Evolutionary conservation across 2,329 filamentous ascomycete genomes (phyloP), one percentile per base, ranked within the genome.

Genomic region (Fusarium fracticaudum): DNA sequence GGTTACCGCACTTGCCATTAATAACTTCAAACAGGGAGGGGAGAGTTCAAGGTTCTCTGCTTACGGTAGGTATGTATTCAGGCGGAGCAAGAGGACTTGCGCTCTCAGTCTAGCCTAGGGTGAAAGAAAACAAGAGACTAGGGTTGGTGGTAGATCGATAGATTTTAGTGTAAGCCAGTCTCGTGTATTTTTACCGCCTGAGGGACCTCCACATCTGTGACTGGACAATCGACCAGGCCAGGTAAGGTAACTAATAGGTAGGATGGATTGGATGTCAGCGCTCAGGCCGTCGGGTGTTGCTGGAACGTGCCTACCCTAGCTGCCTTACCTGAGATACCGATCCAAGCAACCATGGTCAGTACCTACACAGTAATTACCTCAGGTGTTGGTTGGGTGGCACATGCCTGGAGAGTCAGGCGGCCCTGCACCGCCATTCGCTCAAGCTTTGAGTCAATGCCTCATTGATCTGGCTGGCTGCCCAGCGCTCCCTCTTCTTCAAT

Each of bases 251-350:
- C 35, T 37, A 38, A 22, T 26, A 53, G 14, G 20, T 22, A 54
- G 31, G 48, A 38, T 29, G 51, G 24, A 41, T 29, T n/a, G 51
- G 33, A 55, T n/a, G 24, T 26, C 20, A 45, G 60, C 57, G 69
- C 67, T 67, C 67, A 71, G 67, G 69, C 69, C 45, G 37, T 59
- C 61, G 48, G 66, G 60, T 60, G 50, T 53, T 53, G 50, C 50
- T 53, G n/a, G 50, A 53, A 26, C 33, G 50, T 26, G 50, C 17
- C 50, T 37, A 37, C 33, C 50, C 50, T 53, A 37, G 50, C 31
- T 53, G 31, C 50, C 50, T 53, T 53, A 53, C n/a, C 31, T 48
- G 55, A 40, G 35, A 54, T 54, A 40, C 35, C 51, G 35, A 54
- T 29, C 8, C 35, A 29, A 54, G 51, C 35, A 50, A 29, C 24